Evolutionary conservation across 331 rosid genomes (phyloP), one percentile per base, ranked within the genome.

Genomic region (Phaseolus coccineus): DNA sequence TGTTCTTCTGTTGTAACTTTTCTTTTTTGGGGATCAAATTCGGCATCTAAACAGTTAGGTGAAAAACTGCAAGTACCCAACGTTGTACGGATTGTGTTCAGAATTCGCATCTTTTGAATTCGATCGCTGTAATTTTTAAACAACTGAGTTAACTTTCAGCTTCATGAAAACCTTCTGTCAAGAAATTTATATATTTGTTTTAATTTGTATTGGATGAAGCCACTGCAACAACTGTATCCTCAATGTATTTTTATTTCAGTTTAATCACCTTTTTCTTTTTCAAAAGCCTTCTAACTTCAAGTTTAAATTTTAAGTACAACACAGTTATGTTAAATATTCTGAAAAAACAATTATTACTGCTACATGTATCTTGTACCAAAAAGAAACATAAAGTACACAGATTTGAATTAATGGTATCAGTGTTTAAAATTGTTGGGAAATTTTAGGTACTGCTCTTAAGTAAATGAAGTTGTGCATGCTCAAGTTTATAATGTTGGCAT

Each of bases 401-500:
- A 66, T 66, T 39, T 58, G 28, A 59, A 28, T 37, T 65, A 65
- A 37, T 65, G 51, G 10, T 12, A 5, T 16, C 51, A 65, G 27
- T 33, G 69, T 5, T 8, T 5, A 61, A 61, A 61, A 61, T 30
- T 27, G 9, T 5, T 4, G 39, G 40, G 4, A 33, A 33, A 14
- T 33, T 63, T 37, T 8, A 13, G 16, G 64, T n/a, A 0, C 2
- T 12, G 67, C 1, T 2, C 6, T 19, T 5, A 28, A 91, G 71
- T 9, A 89, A 86, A 15, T 79, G 84, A 83, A 80, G 83, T 16
- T 30, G 69, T 12, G 72, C 66, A 50, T 46, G 5, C 83, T 77
- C 14, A 91, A 59, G 69, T 80, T 84, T 30, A 86, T 57, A 55
- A 87, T 27, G 61, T 86, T 91, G 6, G 91, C 90, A 46, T 83